phyloP scores from a whole-genome alignment of 1,284 basidiomycete species.

The Ustilago nuda region DNA sequence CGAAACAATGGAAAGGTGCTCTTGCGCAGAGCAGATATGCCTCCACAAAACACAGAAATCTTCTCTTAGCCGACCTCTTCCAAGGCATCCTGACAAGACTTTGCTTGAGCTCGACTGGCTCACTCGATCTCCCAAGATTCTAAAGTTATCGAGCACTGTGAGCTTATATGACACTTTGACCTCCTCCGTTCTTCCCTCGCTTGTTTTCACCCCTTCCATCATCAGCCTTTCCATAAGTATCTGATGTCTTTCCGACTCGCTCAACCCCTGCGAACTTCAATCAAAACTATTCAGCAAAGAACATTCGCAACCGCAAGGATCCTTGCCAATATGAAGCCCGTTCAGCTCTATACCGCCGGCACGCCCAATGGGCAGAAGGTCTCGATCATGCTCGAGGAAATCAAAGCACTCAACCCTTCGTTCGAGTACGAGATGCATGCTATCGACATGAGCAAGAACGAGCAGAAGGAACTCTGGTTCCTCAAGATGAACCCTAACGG shows the following conservation, averaged over 20 bases:
- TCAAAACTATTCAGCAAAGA: not conserved
- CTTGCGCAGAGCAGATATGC: not conserved
- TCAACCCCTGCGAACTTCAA: constrained; percentile 2
- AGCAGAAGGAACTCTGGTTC: constrained; percentile 60
- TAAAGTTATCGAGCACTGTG: not conserved
- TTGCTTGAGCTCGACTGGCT: not conserved
- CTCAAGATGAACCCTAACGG: constrained; percentile 66
- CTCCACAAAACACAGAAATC: not conserved
- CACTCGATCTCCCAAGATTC: not conserved
- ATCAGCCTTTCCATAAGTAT: constrained; percentile 79
- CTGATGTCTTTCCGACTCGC: constrained; percentile 73
- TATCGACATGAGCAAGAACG: constrained; percentile 83
- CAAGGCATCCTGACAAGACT: not conserved
- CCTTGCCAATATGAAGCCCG: constrained; percentile 44
- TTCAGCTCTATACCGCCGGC: constrained; percentile 53
- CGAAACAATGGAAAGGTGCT: not conserved
- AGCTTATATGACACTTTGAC: constrained; percentile 1
- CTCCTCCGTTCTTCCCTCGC: not conserved
- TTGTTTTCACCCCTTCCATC: constrained; percentile 83
- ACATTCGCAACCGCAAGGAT: constrained; percentile 10
- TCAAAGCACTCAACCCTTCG: constrained; percentile 70
- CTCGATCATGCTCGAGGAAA: constrained; percentile 90
- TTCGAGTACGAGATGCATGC: constrained; percentile 72
- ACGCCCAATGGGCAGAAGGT: constrained; percentile 87
- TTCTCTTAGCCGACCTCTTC: not conserved